phyloP scores from a whole-genome alignment of 495 filamentous ascomycete genomes.

The Podospora bellae-mahoneyi region DNA sequence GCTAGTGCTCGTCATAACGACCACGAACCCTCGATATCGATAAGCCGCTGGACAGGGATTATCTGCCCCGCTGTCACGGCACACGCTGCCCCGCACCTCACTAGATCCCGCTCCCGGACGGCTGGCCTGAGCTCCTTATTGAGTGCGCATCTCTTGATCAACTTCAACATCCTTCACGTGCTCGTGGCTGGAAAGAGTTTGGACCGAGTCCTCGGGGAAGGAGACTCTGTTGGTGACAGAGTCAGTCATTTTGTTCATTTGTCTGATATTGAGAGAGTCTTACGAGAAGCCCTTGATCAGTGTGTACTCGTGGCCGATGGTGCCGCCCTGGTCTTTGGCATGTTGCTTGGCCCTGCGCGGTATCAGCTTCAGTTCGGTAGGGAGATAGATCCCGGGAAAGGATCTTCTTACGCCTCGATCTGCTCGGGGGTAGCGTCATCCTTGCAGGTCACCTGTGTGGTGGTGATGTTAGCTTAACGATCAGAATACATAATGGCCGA shows the following conservation, averaged over 20 bases:
- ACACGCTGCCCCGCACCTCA: slow-evolving; percentile 18
- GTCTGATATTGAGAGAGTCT: slow-evolving; percentile 27
- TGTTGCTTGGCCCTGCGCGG: slow-evolving; percentile 65
- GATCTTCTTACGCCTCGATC: slow-evolving; percentile 55
- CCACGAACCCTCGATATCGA: neutral
- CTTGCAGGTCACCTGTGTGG: slow-evolving; percentile 72
- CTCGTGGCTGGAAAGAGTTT: slow-evolving; percentile 58
- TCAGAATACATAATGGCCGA: neutral
- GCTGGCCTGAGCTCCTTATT: slow-evolving; percentile 44
- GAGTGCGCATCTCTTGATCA: slow-evolving; percentile 67
- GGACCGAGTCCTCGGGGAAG: slow-evolving; percentile 63
- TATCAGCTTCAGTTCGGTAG: slow-evolving; percentile 15
- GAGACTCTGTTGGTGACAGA: slow-evolving; percentile 56
- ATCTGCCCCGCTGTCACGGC: slow-evolving; percentile 14
- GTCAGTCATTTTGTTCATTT: slow-evolving; percentile 1
- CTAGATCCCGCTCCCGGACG: neutral
- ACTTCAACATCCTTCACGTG: slow-evolving; percentile 69
- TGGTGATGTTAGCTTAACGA: slow-evolving; percentile 12
- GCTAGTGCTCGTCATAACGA: slow-evolving; percentile 1
- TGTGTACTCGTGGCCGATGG: slow-evolving; percentile 75
- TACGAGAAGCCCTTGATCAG: slow-evolving; percentile 92
- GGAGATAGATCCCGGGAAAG: neutral
- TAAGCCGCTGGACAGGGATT: slow-evolving; percentile 7
- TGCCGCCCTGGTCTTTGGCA: slow-evolving; percentile 67
- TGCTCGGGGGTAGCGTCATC: slow-evolving; percentile 56